phyloP scores from a whole-genome alignment of 441 rosid genomes.

The Metrosideros polymorpha region DNA sequence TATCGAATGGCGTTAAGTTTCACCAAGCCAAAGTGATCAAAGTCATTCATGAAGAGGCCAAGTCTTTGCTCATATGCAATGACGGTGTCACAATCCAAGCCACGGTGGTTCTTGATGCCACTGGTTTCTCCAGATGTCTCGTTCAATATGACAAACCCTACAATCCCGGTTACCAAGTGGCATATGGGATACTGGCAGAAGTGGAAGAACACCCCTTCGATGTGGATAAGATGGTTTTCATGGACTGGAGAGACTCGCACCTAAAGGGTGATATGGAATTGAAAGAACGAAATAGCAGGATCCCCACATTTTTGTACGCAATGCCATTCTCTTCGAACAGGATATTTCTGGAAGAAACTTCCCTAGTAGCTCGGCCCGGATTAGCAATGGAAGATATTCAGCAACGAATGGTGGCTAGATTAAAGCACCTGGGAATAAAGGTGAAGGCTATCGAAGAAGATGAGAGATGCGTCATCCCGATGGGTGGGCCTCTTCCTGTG shows the following conservation, averaged over 20 bases:
- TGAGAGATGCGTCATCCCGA: constrained; percentile 82
- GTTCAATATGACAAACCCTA: constrained; percentile 93
- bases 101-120: constrained; percentile 81
- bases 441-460: constrained; percentile 88
- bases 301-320: constrained; percentile 83
- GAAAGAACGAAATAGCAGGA: constrained; percentile 49
- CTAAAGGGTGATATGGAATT: constrained; percentile 30
- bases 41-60: constrained; percentile 73
- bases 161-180: constrained; percentile 93
- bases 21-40: constrained; percentile 86
- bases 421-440: constrained; percentile 71
- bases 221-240: constrained; percentile 84
- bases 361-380: constrained; percentile 86
- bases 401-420: constrained; percentile 89
- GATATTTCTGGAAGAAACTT: constrained; percentile 92
- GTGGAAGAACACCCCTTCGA: constrained; percentile 92
- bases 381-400: constrained; percentile 70
- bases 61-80: constrained; percentile 68
- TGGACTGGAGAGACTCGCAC: constrained; percentile 98
- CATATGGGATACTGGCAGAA: constrained; percentile 87
- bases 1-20: constrained; percentile 72
- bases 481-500: constrained; percentile 96
- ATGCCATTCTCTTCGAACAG: constrained; percentile 78
- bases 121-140: constrained; percentile 90
- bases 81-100: constrained; percentile 83